Evolutionary conservation across 108 stramenopile genomes (phyloP), one percentile per base, ranked within the genome.

Genomic region (Pseudonitzschia multiseries): DNA sequence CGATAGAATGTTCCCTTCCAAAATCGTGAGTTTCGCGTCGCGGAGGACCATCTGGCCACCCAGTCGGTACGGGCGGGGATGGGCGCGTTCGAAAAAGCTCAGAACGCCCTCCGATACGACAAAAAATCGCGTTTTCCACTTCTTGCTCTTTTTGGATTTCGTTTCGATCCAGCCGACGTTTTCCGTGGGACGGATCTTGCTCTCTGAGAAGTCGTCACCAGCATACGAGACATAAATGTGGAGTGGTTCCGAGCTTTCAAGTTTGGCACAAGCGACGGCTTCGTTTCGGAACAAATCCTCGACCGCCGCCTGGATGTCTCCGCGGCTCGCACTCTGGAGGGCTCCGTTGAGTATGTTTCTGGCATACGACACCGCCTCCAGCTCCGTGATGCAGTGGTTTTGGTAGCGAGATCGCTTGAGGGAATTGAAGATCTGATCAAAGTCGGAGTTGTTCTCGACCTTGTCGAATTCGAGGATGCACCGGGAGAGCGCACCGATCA

Each of bases 301-400:
- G 2, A 86, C 77, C 60, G 85, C 87, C 61, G 73, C 79, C 28
- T 82, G 73, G n/a, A 81, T 81, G 72, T 90, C 88, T 12, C 84
- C 85, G 36, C 78, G 68, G 27, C 74, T 83, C 44, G 74, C 60
- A 31, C 79, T 86, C n/a, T 85, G 77, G 66, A 90, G 75, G 20
- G 81, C 80, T 5, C 85, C 79, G n/a, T 84, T 29, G n/a, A 94
- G 75, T 57, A 94, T 87, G 36, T 84, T 84, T 29, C 90, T 81
- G 8, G 93, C 86, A 71, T 87, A 90, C 10, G 85, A 86, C 0
- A 92, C 76, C 14, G 93, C 89, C 64, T 94, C 84, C 17, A 86
- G 74, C 42, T 92, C 90, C 0, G 85, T 75, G 29, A 77, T 71
- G 33, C 50, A 72, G 1, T 36, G 21, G 21, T 50, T 50, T 42